Percentiles rank a stretch among this genome's conserved stretches.
Conservation (phyloP, 805 yeast genomes). For the Saturnispora saitoi region DNA sequence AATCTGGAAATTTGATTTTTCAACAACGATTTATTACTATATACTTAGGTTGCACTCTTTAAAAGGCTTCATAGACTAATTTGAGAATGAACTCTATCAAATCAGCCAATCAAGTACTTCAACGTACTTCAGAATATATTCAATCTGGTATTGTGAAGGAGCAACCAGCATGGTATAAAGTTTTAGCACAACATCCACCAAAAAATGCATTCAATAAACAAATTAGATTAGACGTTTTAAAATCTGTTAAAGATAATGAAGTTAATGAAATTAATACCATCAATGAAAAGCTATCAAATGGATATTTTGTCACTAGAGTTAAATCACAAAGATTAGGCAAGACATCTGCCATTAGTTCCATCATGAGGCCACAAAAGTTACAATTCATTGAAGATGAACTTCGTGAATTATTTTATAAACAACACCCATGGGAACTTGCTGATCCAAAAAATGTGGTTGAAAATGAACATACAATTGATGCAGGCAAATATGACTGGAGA, state of each 20-base stretch:
- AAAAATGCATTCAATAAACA: conserved; percentile 47
- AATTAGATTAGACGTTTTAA: conserved; percentile 25
- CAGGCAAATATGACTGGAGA: conserved; percentile 60
- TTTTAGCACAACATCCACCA: conserved; percentile 80
- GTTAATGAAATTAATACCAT: conserved; percentile 16
- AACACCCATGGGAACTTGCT: conserved; percentile 97
- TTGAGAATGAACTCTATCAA: conserved; percentile 60
- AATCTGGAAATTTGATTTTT: neutral
- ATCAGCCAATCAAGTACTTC: conserved; percentile 66
- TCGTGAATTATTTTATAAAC: conserved; percentile 74
- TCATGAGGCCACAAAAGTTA: conserved; percentile 46
- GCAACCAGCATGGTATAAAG: conserved; percentile 87
- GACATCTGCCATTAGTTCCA: conserved; percentile 18
- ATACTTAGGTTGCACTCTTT: too few species aligned
- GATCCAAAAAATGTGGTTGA: conserved; percentile 81
- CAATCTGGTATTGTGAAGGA: conserved; percentile 56
- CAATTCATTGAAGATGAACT: conserved; percentile 68
- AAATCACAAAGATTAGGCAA: conserved; percentile 30
- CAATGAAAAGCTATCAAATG: conserved; percentile 10
- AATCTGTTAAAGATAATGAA: conserved; percentile 18
- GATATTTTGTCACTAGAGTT: conserved; percentile 39
- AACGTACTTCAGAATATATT: conserved; percentile 71
- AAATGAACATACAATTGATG: conserved; percentile 50
- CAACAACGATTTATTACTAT: neutral
- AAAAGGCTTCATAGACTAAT: neutral